These are phyloP conservation scores for Pythium guiyangense DNA, from an alignment of 352 stramenopile genomes.

Conservation along the genomic window DNA sequence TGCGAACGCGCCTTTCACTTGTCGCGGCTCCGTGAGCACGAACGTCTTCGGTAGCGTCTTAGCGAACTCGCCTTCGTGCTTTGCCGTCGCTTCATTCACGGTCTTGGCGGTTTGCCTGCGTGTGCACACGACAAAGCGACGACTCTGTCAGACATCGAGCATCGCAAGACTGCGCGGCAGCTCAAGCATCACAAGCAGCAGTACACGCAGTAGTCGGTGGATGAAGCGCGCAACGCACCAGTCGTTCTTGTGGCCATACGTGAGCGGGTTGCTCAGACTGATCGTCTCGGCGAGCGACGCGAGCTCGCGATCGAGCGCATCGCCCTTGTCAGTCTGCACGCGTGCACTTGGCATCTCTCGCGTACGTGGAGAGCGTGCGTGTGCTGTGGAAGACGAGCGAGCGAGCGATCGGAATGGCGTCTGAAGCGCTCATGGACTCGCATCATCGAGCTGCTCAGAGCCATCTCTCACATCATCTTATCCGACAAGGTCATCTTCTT, in stretches of 20 bases:
- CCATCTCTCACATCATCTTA: too few relatives aligned
- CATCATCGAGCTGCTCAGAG: too few relatives aligned
- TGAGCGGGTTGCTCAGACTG: slow-evolving; percentile 73
- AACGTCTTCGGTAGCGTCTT: slow-evolving; percentile 60
- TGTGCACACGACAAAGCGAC: slow-evolving; percentile 1
- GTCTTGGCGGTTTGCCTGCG: slow-evolving; percentile 50
- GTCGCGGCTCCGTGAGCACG: slow-evolving; percentile 50
- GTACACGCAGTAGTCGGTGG: background rate
- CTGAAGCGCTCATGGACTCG: too few relatives aligned
- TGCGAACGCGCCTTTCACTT: slow-evolving; percentile 40
- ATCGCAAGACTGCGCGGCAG: background rate
- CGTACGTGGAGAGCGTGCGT: too few relatives aligned
- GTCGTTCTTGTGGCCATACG: slow-evolving; percentile 58
- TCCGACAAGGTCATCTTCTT: too few relatives aligned
- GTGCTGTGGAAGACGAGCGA: background rate
- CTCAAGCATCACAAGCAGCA: too few relatives aligned
- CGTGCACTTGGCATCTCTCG: background rate
- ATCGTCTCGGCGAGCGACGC: slow-evolving; percentile 67
- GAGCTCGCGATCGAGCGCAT: slow-evolving; percentile 65
- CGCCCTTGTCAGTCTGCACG: slow-evolving; percentile 13
- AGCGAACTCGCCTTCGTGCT: slow-evolving; percentile 39
- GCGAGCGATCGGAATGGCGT: too few relatives aligned
- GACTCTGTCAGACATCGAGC: background rate
- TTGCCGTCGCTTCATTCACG: slow-evolving; percentile 24
- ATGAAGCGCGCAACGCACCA: slow-evolving; percentile 34